These are phyloP conservation scores for Carnegiea gigantea DNA, from an alignment of 179 eudicot species.

Conservation along the genomic window DNA sequence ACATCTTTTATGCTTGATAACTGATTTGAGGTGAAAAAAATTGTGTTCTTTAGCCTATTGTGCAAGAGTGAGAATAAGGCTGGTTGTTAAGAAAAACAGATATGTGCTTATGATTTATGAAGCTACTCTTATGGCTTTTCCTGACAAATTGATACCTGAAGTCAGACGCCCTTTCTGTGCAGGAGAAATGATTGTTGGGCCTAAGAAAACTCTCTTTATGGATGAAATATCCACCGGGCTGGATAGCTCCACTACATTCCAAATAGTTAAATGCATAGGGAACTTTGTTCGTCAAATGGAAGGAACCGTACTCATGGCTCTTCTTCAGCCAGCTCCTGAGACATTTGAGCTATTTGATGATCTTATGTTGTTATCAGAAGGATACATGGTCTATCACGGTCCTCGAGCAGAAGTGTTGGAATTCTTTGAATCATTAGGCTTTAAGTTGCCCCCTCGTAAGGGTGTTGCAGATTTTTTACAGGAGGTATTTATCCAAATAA, in stretches of 20 bases:
- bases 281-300: constrained; percentile 85
- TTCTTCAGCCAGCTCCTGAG: constrained; percentile 85
- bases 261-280: constrained; percentile 73
- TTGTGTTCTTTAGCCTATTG: background rate
- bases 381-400: constrained; percentile 78
- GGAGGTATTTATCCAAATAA: constrained; percentile 25
- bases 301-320: constrained; percentile 68
- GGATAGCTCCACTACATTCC: constrained; percentile 94
- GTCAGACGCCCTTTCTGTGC: constrained; percentile 15
- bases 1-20: background rate
- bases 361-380: constrained; percentile 64
- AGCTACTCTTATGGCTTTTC: background rate
- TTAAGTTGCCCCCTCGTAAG: constrained; percentile 67
- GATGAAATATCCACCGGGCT: constrained; percentile 97
- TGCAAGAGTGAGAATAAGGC: background rate
- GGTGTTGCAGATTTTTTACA: constrained; percentile 64
- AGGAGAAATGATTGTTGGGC: constrained; percentile 98
- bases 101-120: background rate
- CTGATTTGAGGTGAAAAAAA: background rate
- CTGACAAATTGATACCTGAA: background rate
- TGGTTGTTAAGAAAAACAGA: background rate
- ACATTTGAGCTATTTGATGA: constrained; percentile 76
- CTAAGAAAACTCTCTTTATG: constrained; percentile 89
- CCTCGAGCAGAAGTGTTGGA: constrained; percentile 64
- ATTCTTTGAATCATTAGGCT: constrained; percentile 71